phyloP scores from a whole-genome alignment of 352 stramenopile species.

The Globisporangium solare region DNA sequence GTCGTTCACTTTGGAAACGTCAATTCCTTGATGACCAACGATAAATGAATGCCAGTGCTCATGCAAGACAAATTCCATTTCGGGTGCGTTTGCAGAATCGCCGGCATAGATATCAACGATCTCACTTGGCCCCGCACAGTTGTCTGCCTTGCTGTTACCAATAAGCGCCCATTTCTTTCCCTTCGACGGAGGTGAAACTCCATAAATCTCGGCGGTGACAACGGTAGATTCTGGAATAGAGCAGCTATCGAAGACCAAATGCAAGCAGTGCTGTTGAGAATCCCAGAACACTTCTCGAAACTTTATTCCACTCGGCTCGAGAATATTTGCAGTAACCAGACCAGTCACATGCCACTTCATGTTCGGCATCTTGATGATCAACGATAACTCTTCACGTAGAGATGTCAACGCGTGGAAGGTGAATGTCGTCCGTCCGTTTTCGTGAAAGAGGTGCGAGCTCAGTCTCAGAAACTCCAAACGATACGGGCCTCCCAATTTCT shows the following conservation, averaged over 20 bases:
- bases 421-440: constrained; percentile 36
- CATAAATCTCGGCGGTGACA: constrained; percentile 31
- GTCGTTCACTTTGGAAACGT: constrained; percentile 31
- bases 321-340: constrained; percentile 16
- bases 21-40: constrained; percentile 40
- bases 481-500: constrained; percentile 32
- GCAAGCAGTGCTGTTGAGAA: constrained; percentile 32
- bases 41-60: constrained; percentile 58
- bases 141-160: background rate
- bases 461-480: constrained; percentile 51
- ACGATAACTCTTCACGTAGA: constrained; percentile 17
- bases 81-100: constrained; percentile 13
- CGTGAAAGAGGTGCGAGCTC: constrained; percentile 51
- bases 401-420: constrained; percentile 29
- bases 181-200: constrained; percentile 18
- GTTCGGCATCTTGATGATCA: constrained; percentile 45
- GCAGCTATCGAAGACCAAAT: constrained; percentile 31
- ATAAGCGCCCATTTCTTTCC: constrained; percentile 3
- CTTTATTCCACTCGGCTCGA: constrained; percentile 23
- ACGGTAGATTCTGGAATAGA: constrained; percentile 21
- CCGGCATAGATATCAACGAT: constrained; percentile 26
- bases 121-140: constrained; percentile 40
- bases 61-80: constrained; percentile 41
- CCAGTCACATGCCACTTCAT: constrained; percentile 34
- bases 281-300: constrained; percentile 43